These are phyloP conservation scores for Reutealis trisperma DNA, from an alignment of 345 rosid species.

Conservation along the genomic window DNA sequence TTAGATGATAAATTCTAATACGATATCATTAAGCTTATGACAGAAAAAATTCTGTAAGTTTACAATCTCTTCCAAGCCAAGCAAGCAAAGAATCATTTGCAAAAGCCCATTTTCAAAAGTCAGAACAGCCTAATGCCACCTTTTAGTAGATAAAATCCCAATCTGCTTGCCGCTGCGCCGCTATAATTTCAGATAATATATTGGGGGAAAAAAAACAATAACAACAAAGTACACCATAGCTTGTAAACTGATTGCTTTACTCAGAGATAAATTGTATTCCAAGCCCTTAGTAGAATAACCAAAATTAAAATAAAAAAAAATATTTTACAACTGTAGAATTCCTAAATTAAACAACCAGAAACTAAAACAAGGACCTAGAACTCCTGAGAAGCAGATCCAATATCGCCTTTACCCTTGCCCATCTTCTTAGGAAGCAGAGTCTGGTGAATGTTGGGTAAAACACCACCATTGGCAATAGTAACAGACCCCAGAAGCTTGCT, in stretches of 20 bases:
- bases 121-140: too few species aligned
- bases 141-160: too few species aligned
- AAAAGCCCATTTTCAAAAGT: too few species aligned
- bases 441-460: conserved; percentile 70
- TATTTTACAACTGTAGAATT: conserved; percentile 15
- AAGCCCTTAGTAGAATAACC: not conserved
- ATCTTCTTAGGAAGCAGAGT: conserved; percentile 54
- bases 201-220: too few species aligned
- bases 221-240: not conserved
- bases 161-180: not conserved
- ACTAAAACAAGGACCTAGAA: not conserved
- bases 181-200: too few species aligned
- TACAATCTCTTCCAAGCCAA: too few species aligned
- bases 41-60: too few species aligned
- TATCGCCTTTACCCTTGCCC: conserved; percentile 58
- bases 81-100: too few species aligned
- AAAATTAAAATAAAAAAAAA: not conserved
- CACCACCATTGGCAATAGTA: conserved; percentile 74
- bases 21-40: too few species aligned
- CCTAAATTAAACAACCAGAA: not conserved
- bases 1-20: too few species aligned
- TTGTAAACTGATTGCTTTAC: too few species aligned
- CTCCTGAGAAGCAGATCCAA: conserved; percentile 67
- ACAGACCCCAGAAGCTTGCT: conserved; percentile 66
- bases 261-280: not conserved